Evolutionary conservation across 257 asterid genomes (phyloP).

Genomic region (Gentiana dahurica): DNA sequence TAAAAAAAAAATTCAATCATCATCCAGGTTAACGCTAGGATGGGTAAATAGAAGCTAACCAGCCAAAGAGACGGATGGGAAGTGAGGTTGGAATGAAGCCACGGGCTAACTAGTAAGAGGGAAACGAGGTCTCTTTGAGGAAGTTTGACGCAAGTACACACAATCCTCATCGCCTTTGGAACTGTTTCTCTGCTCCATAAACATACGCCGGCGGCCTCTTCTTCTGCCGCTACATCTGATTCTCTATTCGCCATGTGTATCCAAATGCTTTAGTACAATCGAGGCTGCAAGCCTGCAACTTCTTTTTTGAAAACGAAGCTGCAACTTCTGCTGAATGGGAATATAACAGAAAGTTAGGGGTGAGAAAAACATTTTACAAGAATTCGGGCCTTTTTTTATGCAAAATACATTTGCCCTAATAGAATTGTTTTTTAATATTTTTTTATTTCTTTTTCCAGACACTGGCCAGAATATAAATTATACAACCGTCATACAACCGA

Average conservation of each 20-base stretch:
- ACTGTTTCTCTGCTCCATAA: slow-evolving; percentile 69
- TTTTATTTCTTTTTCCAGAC: too few species aligned
- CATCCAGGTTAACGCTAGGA: neutral
- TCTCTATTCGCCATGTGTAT: slow-evolving; percentile 8
- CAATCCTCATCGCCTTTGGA: slow-evolving; percentile 66
- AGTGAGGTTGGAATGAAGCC: slow-evolving; percentile 47
- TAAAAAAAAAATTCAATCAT: slow-evolving; percentile 9
- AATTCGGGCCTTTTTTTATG: too few species aligned
- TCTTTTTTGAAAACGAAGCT: neutral
- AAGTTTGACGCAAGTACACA: slow-evolving; percentile 61
- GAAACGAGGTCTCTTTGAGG: slow-evolving; percentile 61
- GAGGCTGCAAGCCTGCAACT: neutral
- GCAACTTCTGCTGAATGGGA: too few species aligned
- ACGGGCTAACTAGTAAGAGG: slow-evolving; percentile 61
- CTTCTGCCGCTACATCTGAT: slow-evolving; percentile 6
- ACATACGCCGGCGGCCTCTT: slow-evolving; percentile 6
- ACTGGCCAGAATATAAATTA: too few species aligned
- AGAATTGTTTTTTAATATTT: too few species aligned
- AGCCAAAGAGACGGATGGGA: slow-evolving; percentile 77
- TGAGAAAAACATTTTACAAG: too few species aligned
- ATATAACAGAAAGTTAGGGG: too few species aligned
- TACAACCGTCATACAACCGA: too few species aligned
- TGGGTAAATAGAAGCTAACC: slow-evolving; percentile 15
- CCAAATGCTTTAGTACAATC: too few species aligned
- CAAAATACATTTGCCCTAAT: too few species aligned